Evolutionary conservation across 176 grass and related monocot genomes (phyloP).

Genomic region (Melocanna baccifera): DNA sequence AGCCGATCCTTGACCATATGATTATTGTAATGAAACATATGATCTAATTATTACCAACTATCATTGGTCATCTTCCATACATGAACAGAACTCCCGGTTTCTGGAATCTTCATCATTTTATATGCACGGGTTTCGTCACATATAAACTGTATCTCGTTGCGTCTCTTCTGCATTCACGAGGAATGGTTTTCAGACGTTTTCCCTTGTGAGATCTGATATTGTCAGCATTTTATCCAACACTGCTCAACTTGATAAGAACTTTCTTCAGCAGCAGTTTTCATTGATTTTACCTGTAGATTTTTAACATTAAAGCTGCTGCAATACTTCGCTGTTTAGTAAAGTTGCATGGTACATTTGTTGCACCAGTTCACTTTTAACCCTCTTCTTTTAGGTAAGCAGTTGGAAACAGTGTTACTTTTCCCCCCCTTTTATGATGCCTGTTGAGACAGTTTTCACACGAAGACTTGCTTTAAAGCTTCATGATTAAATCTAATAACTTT

Average conservation of each 20-base stretch:
- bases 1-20: constrained; percentile 53
- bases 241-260: background rate
- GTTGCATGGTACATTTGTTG: background rate
- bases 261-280: background rate
- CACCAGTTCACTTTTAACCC: background rate
- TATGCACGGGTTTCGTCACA: background rate
- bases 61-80: background rate
- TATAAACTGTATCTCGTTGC: background rate
- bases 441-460: constrained; percentile 52
- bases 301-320: background rate
- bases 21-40: constrained; percentile 20
- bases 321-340: background rate
- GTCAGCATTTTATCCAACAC: background rate
- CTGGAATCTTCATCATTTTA: background rate
- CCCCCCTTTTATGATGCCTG: background rate
- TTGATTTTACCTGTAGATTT: background rate
- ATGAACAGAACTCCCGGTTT: background rate
- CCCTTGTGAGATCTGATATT: background rate
- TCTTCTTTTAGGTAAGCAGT: background rate
- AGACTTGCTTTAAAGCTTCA: background rate
- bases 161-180: background rate
- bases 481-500: background rate
- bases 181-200: background rate
- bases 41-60: background rate
- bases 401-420: background rate